Percentiles rank a stretch among this genome's conserved stretches.
Evolutionary conservation across 495 filamentous ascomycete species (phyloP).

Genomic region (Podospora pseudoanserina): DNA sequence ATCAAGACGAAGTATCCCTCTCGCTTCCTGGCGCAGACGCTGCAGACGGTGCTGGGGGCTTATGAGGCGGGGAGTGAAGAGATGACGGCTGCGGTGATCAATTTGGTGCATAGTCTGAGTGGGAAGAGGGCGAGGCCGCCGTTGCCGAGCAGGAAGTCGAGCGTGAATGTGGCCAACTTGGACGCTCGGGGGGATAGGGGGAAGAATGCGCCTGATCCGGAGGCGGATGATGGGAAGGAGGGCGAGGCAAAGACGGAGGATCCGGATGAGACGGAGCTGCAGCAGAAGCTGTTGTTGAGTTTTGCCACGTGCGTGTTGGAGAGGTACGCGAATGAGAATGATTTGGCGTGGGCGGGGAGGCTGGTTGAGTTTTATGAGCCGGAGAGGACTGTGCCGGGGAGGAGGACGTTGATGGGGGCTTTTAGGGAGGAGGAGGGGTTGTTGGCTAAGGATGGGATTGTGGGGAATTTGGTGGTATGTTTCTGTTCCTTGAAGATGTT

Average conservation of each 20-base stretch:
- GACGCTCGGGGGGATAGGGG: conserved; percentile 42
- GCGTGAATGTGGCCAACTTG: conserved; percentile 52
- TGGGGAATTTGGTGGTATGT: conserved; percentile 73
- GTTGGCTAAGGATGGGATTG: conserved; percentile 62
- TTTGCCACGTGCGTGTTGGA: conserved; percentile 84
- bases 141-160: conserved; percentile 66
- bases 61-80: conserved; percentile 58
- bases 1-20: conserved; percentile 90
- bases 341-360: conserved; percentile 69
- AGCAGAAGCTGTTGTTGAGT: conserved; percentile 71
- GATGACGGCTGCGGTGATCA: conserved; percentile 69
- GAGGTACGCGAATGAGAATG: conserved; percentile 65
- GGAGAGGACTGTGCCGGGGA: conserved; percentile 52
- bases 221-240: conserved; percentile 52
- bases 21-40: conserved; percentile 84
- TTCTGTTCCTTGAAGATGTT: conserved; percentile 12
- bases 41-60: conserved; percentile 68
- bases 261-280: conserved; percentile 57
- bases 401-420: conserved; percentile 54
- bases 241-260: conserved; percentile 34
- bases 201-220: conserved; percentile 73
- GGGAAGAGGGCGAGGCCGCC: conserved; percentile 64
- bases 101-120: conserved; percentile 70
- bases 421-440: conserved; percentile 62
- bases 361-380: conserved; percentile 71